Evolutionary conservation across 768 basidiomycete genomes (phyloP), one percentile per base, ranked within the genome.

Genomic region (Phlegmacium glaucopus): DNA sequence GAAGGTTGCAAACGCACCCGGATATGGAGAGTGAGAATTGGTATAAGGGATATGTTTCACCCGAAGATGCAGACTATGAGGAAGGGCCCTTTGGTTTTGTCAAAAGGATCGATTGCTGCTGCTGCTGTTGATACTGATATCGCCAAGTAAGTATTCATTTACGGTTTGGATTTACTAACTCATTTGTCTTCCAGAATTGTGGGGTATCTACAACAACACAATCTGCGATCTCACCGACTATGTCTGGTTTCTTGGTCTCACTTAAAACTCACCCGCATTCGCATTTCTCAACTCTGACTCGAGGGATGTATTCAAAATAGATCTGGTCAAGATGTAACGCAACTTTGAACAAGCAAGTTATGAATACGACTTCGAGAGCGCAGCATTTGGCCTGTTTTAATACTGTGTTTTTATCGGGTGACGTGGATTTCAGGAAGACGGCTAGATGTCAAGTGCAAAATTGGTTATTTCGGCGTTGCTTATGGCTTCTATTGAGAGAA

Each of bases 221-320:
- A 63, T 99, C 30, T 97, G 87, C 62, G 94, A 96, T 60, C 63
- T 96, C 15, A 85, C 90, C 1, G 89, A 97, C 67, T 98, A 98
- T 58, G 71, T 95, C 54, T 76, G 83, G 61, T 90, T 92, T 0
- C 69, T 84, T 44, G 62, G 66, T 10, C 59, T 75, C 18, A 79
- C 80, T 58, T 58, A 65, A 22, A 77, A 75, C 40, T 68, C 74
- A 6, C 59, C 65, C 8, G 50, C 67, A 7, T 90, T 83, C 64
- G 50, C 63, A 4, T 99, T 94, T 74, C 60, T 99, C 45, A 71
- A 93, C 55, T 48, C 56, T 6, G 72, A 72, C 49, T 64, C 98
- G 48, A 74, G 79, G 1, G 67, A 77, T 32, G 65, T 95, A 1
- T 96, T 93, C 74, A 77, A 83, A 65, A 90, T 56, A 87, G 82